Evolutionary conservation across 805 yeast genomes (phyloP).

Genomic region (Sporopachydermia quercuum): DNA sequence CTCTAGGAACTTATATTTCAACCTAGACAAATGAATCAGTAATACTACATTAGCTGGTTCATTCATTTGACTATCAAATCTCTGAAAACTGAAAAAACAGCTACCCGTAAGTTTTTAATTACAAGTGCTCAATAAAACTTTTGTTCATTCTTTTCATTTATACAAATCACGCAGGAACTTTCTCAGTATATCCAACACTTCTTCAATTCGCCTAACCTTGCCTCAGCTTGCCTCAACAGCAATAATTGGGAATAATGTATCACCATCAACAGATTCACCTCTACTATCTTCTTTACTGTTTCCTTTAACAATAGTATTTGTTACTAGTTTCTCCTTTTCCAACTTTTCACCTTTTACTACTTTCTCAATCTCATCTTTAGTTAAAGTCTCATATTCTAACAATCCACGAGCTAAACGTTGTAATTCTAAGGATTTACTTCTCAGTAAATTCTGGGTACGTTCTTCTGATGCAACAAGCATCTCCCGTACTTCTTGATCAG

Average conservation of each 20-base stretch:
- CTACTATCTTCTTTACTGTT: constrained; percentile 29
- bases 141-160: too few species aligned
- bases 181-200: too few species aligned
- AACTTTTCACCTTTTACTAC: constrained; percentile 70
- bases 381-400: constrained; percentile 88
- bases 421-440: constrained; percentile 51
- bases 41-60: too few species aligned
- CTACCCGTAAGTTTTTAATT: too few species aligned
- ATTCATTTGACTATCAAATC: too few species aligned
- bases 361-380: constrained; percentile 77
- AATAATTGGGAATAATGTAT: constrained; percentile 1
- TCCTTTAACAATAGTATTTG: constrained; percentile 63
- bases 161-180: too few species aligned
- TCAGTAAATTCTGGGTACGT: constrained; percentile 58
- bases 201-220: too few species aligned
- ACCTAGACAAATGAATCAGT: too few species aligned
- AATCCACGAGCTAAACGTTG: constrained; percentile 85
- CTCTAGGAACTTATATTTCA: too few species aligned
- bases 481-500: constrained; percentile 82
- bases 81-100: too few species aligned
- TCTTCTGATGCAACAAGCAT: constrained; percentile 61
- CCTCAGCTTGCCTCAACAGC: background rate
- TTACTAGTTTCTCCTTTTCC: constrained; percentile 48
- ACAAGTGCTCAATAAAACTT: too few species aligned
- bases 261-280: constrained; percentile 19